Evolutionary conservation across 2,329 filamentous ascomycete species (phyloP).

Genomic region (Phialocephala sp.): DNA sequence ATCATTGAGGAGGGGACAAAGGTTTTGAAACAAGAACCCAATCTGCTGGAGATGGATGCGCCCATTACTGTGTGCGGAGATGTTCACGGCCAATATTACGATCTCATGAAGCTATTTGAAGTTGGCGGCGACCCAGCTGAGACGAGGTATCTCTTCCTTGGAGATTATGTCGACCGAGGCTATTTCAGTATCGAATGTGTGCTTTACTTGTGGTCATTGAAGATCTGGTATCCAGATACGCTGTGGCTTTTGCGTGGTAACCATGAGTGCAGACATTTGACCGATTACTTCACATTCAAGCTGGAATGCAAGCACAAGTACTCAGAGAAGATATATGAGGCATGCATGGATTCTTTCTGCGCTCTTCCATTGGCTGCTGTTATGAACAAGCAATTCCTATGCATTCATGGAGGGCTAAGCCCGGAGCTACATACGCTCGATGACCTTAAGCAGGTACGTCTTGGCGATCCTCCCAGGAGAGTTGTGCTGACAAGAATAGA

Average conservation of each 20-base stretch:
- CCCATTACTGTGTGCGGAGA: constrained; percentile 99
- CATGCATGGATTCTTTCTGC: constrained; percentile 99
- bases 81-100: constrained; percentile 98
- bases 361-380: constrained; percentile 89
- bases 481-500: constrained; percentile 55
- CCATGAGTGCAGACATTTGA: constrained; percentile 98
- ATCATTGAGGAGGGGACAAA: constrained; percentile 90
- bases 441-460: constrained; percentile 81
- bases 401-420: constrained; percentile 95
- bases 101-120: constrained; percentile 99
- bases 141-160: constrained; percentile 94
- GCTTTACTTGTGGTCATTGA: constrained; percentile 94
- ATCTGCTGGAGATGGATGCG: constrained; percentile 98
- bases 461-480: not conserved
- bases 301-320: constrained; percentile 99
- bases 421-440: constrained; percentile 96
- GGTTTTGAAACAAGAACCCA: constrained; percentile 87
- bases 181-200: constrained; percentile 99
- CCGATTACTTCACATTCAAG: constrained; percentile 99
- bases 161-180: constrained; percentile 96
- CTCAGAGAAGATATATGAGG: constrained; percentile 93
- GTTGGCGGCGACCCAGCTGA: constrained; percentile 96
- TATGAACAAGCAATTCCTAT: constrained; percentile 99
- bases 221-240: constrained; percentile 98
- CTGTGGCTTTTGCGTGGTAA: constrained; percentile 97